Percentiles rank a stretch among this genome's conserved stretches.
These are phyloP conservation scores for Aristolochia californica DNA, from an alignment of 164 flowering plant genomes.

Conservation along the genomic window DNA sequence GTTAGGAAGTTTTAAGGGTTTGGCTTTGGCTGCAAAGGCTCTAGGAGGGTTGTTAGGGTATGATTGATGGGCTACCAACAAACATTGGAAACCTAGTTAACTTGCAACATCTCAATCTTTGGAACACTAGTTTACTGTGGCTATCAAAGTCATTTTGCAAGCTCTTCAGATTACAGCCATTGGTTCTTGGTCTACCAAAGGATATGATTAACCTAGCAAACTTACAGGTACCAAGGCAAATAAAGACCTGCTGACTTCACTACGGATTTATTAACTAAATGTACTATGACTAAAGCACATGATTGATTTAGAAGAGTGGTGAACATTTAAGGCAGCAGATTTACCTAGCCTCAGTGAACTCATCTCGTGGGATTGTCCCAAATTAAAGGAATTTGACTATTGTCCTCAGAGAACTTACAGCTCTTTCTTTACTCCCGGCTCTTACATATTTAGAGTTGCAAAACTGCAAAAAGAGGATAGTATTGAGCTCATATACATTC, in stretches of 20 bases:
- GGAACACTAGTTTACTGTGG: no score
- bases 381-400: conserved; percentile 1
- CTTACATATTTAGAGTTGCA: neutral
- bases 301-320: conserved; percentile 14
- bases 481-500: conserved; percentile 1
- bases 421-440: conserved; percentile 3
- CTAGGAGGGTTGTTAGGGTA: conserved; percentile 3
- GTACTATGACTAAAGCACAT: conserved; percentile 11
- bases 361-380: conserved; percentile 8
- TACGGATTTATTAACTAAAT: conserved; percentile 12
- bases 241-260: no score
- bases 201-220: no score
- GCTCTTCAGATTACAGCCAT: no score
- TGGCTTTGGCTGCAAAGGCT: conserved; percentile 9
- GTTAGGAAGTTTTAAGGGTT: conserved; percentile 11
- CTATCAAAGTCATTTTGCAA: no score
- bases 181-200: no score
- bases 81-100: neutral
- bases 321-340: neutral
- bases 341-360: conserved; percentile 15
- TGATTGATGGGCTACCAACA: neutral
- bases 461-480: neutral
- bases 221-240: no score
- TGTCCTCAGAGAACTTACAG: no score
- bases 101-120: conserved; percentile 4